These are phyloP conservation scores for Vitis riparia DNA, from an alignment of 164 flowering plant genomes.

Conservation along the genomic window DNA sequence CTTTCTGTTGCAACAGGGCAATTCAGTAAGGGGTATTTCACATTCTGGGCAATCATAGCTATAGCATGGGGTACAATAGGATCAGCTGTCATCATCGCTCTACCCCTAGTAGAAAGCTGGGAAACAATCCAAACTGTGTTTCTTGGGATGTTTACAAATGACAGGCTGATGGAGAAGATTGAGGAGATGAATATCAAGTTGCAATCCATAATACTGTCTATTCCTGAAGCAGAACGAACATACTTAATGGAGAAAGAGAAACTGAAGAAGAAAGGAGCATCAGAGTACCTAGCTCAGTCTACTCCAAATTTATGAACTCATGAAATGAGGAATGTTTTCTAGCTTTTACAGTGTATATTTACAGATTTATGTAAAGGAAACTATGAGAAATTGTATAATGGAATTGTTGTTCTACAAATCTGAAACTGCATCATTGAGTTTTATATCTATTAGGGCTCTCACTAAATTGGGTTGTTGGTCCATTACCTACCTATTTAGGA, in stretches of 20 bases:
- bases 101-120: constrained; percentile 89
- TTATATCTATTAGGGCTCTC: too few species aligned
- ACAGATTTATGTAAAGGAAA: too few species aligned
- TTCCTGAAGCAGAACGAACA: constrained; percentile 67
- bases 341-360: too few species aligned
- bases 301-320: not conserved
- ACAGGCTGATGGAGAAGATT: constrained; percentile 67
- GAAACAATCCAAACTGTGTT: constrained; percentile 53
- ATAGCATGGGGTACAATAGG: constrained; percentile 94
- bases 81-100: constrained; percentile 72
- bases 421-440: too few species aligned
- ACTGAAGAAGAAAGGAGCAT: constrained; percentile 33
- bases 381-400: too few species aligned
- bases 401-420: too few species aligned
- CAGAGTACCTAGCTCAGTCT: constrained; percentile 16
- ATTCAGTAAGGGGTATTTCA: constrained; percentile 81
- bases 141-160: constrained; percentile 85
- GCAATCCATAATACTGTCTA: constrained; percentile 48
- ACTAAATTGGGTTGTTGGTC: too few species aligned
- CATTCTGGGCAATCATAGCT: constrained; percentile 89
- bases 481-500: too few species aligned
- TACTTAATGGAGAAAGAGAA: constrained; percentile 53
- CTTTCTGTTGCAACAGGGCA: constrained; percentile 45
- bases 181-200: constrained; percentile 68
- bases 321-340: too few species aligned